Percentiles rank a stretch among this genome's conserved stretches.
Conservation (phyloP, 306 rosid species). For the Heteromeles arbutifolia region DNA sequence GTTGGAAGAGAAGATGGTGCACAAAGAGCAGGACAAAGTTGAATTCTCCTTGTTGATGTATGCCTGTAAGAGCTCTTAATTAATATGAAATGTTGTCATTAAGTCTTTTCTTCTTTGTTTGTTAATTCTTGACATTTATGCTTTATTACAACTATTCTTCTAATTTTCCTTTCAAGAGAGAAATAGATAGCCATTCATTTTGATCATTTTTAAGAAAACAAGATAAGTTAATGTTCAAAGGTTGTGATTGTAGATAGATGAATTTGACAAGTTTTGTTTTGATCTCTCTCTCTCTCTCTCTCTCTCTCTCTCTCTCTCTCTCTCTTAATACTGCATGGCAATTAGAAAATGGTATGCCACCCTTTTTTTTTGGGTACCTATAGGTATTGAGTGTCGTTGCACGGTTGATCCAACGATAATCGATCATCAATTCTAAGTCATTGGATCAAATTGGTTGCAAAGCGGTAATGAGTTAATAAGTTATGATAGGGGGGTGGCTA, state of each 20-base stretch:
- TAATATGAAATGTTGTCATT: neutral
- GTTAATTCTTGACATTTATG: slow-evolving; percentile 2
- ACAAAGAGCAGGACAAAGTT: slow-evolving; percentile 39
- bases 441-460: neutral
- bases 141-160: neutral
- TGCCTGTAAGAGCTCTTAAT: slow-evolving; percentile 71
- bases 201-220: slow-evolving; percentile 5
- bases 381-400: neutral
- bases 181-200: slow-evolving; percentile 25
- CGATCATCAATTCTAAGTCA: too few species aligned
- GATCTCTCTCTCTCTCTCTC: neutral
- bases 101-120: neutral
- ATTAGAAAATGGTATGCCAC: neutral
- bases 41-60: slow-evolving; percentile 83
- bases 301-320: slow-evolving; percentile 1
- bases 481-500: neutral
- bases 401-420: neutral
- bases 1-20: slow-evolving; percentile 65
- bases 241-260: slow-evolving; percentile 17
- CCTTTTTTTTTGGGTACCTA: neutral
- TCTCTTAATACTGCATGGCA: neutral
- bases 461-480: neutral
- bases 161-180: slow-evolving; percentile 18
- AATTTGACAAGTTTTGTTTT: slow-evolving; percentile 11
- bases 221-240: slow-evolving; percentile 12